Conservation (phyloP, 1,284 basidiomycete genomes). For the Xerocomus minutiporus region DNA sequence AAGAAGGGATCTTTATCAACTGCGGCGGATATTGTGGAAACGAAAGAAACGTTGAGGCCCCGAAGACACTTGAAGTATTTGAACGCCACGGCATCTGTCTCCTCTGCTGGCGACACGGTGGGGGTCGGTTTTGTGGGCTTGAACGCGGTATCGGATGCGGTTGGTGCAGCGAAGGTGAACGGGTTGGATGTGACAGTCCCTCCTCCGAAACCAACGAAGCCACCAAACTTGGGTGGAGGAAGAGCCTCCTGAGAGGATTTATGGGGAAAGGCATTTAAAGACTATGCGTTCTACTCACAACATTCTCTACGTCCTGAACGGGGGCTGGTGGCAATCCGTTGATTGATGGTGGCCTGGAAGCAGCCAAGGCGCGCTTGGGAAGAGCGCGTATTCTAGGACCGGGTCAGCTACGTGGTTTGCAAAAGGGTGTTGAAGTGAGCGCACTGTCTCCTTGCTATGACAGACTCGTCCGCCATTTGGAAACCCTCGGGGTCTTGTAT, state of each 20-base stretch:
- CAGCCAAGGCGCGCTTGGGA: constrained; percentile 43
- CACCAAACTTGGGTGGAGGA: constrained; percentile 38
- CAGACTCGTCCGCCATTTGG: constrained; percentile 52
- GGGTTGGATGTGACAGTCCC: constrained; percentile 25
- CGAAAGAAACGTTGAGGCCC: constrained; percentile 74
- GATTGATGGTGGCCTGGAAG: constrained; percentile 22
- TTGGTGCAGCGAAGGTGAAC: constrained; percentile 33
- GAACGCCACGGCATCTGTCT: constrained; percentile 37
- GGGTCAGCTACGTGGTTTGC: constrained; percentile 6
- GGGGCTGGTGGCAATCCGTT: constrained; percentile 22
- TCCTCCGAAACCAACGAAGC: constrained; percentile 48
- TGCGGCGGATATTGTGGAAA: constrained; percentile 57
- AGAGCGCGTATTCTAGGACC: constrained; percentile 51
- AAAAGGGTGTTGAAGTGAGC: constrained; percentile 20
- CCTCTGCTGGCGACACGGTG: constrained; percentile 16
- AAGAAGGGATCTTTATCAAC: constrained; percentile 73
- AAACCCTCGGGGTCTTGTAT: constrained; percentile 42
- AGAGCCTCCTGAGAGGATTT: constrained; percentile 16
- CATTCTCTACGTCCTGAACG: constrained; percentile 14
- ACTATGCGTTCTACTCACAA: constrained; percentile 25
- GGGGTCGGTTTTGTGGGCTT: constrained; percentile 10
- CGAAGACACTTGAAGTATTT: constrained; percentile 73
- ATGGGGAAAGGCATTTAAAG: constrained; percentile 6
- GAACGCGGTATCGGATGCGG: constrained; percentile 18
- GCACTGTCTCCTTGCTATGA: constrained; percentile 50